These are phyloP conservation scores for Vishniacozyma victoriae DNA, from an alignment of 768 basidiomycete species.

Conservation along the genomic window DNA sequence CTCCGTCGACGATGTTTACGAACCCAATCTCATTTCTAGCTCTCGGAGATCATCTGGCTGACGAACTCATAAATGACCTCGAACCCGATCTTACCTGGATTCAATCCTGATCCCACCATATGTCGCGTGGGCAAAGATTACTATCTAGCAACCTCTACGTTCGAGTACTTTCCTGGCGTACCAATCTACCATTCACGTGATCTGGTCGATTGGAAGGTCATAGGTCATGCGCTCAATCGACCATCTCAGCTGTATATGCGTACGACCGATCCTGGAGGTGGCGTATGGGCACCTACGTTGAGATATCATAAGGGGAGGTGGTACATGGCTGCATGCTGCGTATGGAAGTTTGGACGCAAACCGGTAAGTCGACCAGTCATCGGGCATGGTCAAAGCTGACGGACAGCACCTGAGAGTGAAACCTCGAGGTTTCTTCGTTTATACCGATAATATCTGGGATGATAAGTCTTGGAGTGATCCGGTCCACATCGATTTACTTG, in stretches of 20 bases:
- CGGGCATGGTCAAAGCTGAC: too few relatives aligned
- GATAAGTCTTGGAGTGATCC: slow-evolving; percentile 9
- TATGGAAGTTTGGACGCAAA: too few relatives aligned
- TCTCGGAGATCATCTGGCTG: too few relatives aligned
- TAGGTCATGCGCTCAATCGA: slow-evolving; percentile 14
- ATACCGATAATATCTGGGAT: slow-evolving; percentile 18
- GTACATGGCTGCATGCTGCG: slow-evolving; percentile 1
- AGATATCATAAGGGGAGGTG: slow-evolving; percentile 1
- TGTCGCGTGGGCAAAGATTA: slow-evolving; percentile 9
- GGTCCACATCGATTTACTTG: slow-evolving; percentile 9
- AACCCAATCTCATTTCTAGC: too few relatives aligned
- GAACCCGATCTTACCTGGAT: slow-evolving; percentile 25
- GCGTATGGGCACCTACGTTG: slow-evolving; percentile 12
- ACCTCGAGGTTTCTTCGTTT: slow-evolving; percentile 15
- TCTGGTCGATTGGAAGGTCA: slow-evolving; percentile 14
- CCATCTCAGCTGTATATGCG: slow-evolving; percentile 4
- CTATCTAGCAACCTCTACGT: slow-evolving; percentile 13
- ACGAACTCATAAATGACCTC: too few relatives aligned
- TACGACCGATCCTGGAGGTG: slow-evolving; percentile 4
- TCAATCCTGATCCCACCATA: slow-evolving; percentile 28
- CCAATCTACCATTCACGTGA: slow-evolving; percentile 18
- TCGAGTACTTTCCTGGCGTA: slow-evolving; percentile 19
- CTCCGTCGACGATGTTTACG: too few relatives aligned
- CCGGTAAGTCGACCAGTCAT: too few relatives aligned
- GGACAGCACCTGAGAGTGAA: neutral